Conservation (phyloP, 1,139 yeast species). For the Hansenula lynferdii region DNA sequence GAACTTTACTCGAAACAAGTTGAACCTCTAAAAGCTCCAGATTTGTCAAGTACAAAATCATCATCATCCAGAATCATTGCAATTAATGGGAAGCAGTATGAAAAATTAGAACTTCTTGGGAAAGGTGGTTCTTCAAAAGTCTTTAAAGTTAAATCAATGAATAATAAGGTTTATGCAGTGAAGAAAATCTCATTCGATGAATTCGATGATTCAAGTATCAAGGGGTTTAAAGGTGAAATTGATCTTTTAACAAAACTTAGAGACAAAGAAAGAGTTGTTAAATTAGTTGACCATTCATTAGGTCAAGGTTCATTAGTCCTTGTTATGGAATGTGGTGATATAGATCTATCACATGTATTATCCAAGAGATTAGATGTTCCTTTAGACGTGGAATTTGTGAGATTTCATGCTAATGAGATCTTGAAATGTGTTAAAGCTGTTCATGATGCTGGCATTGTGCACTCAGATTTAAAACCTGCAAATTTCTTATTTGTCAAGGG, state of each 20-base stretch:
- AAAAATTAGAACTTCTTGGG: slow-evolving; percentile 75
- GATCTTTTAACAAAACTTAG: slow-evolving; percentile 60
- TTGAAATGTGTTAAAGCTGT: slow-evolving; percentile 83
- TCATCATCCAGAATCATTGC: slow-evolving; percentile 21
- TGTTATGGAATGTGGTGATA: slow-evolving; percentile 95
- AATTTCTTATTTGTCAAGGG: slow-evolving; percentile 89
- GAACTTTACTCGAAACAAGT: slow-evolving; percentile 14
- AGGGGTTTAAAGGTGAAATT: slow-evolving; percentile 88
- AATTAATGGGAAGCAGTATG: slow-evolving; percentile 63
- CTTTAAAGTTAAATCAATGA: slow-evolving; percentile 64
- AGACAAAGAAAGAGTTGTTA: slow-evolving; percentile 70
- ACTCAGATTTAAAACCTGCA: slow-evolving; percentile 94
- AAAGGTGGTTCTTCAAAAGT: slow-evolving; percentile 95
- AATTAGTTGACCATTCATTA: slow-evolving; percentile 68
- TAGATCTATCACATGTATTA: slow-evolving; percentile 82
- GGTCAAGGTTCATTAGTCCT: slow-evolving; percentile 59
- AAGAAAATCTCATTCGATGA: slow-evolving; percentile 81
- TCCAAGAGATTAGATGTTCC: slow-evolving; percentile 48
- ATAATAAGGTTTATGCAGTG: slow-evolving; percentile 65
- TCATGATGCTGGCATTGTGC: slow-evolving; percentile 85
- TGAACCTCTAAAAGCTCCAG: slow-evolving; percentile 20
- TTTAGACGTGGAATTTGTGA: slow-evolving; percentile 72
- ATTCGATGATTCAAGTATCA: slow-evolving; percentile 67
- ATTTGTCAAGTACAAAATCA: slow-evolving; percentile 9
- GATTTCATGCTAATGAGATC: slow-evolving; percentile 78